Evolutionary conservation across 2,329 filamentous ascomycete species (phyloP), one percentile per base, ranked within the genome.

Genomic region (Juglanconis sp.): DNA sequence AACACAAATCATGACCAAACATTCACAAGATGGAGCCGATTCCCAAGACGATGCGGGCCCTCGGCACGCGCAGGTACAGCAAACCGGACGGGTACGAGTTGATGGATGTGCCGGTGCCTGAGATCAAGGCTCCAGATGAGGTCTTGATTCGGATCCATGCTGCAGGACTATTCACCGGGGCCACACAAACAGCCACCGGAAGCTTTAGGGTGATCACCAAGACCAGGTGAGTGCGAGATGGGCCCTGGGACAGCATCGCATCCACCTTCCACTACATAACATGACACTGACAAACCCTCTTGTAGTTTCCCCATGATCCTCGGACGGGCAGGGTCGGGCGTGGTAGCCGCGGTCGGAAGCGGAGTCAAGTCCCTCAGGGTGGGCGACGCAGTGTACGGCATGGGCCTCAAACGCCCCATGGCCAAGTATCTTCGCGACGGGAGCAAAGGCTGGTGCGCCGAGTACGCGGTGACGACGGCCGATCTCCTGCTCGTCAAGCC

Each of bases 131-230:
- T 6, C 73, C 78, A 1, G 69, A 77, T 34, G 72, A 83, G 4
- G 68, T 84, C 1, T 67, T 83, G 2, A 61, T 81, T 10, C 68
- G 68, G 15, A 69, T 80, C 34, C 71, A 76, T 44, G 73, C 77
- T 3, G 73, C 68, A 2, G 65, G 66, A 1, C 68, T 78, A 3
- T 67, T 68, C n/a, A 72, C 73, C 0, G 71, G 71, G 1, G 75
- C 80, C 13, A 71, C 73, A 1, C 66, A 70, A 48, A 36, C 71
- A 9, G 67, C 69, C 7, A 60, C 63, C 4, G 73, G 76, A 1
- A 40, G 53, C 10, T 30, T 68, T 5, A 65, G 59, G 10, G 53
- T 73, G 2, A 4, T 77, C 0, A 7, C 66, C 1, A 68, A 68
- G 8, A 54, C 65, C n/a, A 42, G 69, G 72, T 76, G 66, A 54